Evolutionary conservation across 257 asterid genomes (phyloP).

Genomic region (Ocimum tenuiflorum): DNA sequence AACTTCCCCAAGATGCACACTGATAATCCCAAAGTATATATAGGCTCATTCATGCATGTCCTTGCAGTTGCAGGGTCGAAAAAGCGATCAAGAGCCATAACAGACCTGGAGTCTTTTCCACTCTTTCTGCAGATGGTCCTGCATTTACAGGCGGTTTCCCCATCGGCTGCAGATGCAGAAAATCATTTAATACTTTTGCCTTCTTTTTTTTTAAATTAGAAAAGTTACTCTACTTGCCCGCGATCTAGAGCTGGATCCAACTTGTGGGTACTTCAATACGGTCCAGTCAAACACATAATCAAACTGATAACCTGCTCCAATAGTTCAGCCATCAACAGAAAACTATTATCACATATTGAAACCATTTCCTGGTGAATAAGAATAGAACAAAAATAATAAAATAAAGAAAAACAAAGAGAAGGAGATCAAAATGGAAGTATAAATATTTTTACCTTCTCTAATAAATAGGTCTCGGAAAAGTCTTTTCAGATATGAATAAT

Average conservation of each 20-base stretch:
- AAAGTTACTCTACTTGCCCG: slow-evolving; percentile 31
- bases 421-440: not conserved
- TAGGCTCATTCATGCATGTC: not conserved
- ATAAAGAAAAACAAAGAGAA: not conserved
- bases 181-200: slow-evolving; percentile 7
- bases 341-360: not conserved
- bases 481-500: slow-evolving; percentile 79
- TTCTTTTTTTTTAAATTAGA: not conserved
- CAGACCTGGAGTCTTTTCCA: slow-evolving; percentile 63
- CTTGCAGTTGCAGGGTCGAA: not conserved
- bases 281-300: slow-evolving; percentile 92
- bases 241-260: slow-evolving; percentile 64
- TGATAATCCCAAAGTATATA: too few relatives aligned
- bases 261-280: slow-evolving; percentile 70
- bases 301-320: slow-evolving; percentile 65
- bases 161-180: slow-evolving; percentile 41
- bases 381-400: not conserved
- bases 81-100: slow-evolving; percentile 4
- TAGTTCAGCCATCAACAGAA: not conserved
- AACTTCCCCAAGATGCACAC: not conserved
- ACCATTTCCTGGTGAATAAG: not conserved
- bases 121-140: slow-evolving; percentile 56
- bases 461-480: slow-evolving; percentile 77
- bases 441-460: slow-evolving; percentile 55
- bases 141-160: slow-evolving; percentile 52